Conservation (phyloP, 2,329 filamentous ascomycete genomes). For the Fonsecaea multimorphosa region DNA sequence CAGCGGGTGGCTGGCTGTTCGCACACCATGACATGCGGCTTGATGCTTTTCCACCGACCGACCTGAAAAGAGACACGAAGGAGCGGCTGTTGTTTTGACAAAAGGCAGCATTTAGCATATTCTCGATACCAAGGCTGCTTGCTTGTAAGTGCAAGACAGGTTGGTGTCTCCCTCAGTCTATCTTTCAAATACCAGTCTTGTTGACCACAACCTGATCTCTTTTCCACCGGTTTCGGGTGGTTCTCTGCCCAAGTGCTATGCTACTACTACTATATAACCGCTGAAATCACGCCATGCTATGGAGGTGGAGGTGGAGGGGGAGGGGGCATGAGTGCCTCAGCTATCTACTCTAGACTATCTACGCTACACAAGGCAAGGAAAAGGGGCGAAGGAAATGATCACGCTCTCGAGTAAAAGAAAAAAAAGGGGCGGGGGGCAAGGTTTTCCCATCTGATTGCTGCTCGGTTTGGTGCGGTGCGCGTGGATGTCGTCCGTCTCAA, state of each 20-base stretch:
- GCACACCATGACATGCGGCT: background rate
- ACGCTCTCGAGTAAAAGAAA: constrained; percentile 7
- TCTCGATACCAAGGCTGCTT: constrained; percentile 33
- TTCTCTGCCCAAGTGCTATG: background rate
- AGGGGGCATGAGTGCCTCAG: background rate
- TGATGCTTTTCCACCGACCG: background rate
- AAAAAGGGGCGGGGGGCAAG: background rate
- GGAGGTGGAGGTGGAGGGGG: background rate
- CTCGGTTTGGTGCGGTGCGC: background rate
- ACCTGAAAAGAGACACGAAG: background rate
- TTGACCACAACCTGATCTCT: background rate
- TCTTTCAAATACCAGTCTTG: constrained; percentile 14
- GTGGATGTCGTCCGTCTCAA: no score
- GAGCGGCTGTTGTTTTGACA: background rate
- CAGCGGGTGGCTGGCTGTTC: background rate
- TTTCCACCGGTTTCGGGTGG: background rate
- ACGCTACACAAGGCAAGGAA: background rate
- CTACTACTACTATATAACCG: background rate
- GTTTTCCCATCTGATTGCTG: constrained; percentile 1
- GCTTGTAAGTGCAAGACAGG: constrained; percentile 35
- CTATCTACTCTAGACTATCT: constrained; percentile 17
- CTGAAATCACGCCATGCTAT: background rate
- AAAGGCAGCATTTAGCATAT: constrained; percentile 31
- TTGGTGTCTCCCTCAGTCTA: constrained; percentile 29
- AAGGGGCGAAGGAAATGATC: background rate